These are phyloP conservation scores for Trypanosoma theileri DNA, from an alignment of 208 protist species.

Conservation along the genomic window DNA sequence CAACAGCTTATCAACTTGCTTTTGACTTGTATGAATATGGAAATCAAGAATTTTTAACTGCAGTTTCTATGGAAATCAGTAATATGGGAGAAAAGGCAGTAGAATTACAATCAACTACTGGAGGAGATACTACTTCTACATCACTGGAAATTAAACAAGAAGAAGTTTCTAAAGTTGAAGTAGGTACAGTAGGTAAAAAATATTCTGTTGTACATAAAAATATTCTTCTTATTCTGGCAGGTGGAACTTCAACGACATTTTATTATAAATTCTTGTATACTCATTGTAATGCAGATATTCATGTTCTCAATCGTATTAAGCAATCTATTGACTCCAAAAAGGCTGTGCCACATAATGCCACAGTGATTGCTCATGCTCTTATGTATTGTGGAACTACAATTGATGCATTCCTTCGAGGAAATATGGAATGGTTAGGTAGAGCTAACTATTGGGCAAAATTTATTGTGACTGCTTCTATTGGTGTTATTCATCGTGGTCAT, in stretches of 20 bases:
- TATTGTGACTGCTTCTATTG: constrained; percentile 94
- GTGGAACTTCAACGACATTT: constrained; percentile 90
- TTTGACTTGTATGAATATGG: constrained; percentile 90
- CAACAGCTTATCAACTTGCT: constrained; percentile 81
- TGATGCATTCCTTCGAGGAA: constrained; percentile 97
- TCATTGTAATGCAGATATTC: constrained; percentile 93
- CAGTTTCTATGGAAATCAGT: constrained; percentile 48
- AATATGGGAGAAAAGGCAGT: background rate
- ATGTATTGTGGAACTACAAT: constrained; percentile 98
- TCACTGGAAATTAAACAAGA: background rate
- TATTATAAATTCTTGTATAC: constrained; percentile 96
- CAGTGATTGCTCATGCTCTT: constrained; percentile 95
- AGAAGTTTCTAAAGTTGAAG: background rate
- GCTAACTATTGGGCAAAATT: constrained; percentile 98
- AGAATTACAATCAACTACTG: constrained; percentile 19
- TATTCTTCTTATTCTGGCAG: constrained; percentile 78
- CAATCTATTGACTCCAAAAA: constrained; percentile 65
- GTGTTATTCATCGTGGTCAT: constrained; percentile 97
- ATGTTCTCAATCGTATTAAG: constrained; percentile 97
- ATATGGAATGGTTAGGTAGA: constrained; percentile 95
- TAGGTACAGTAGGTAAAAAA: constrained; percentile 11
- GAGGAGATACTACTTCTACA: background rate
- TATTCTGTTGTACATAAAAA: constrained; percentile 45
- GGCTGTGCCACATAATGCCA: constrained; percentile 92
- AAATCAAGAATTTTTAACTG: constrained; percentile 87